Conservation (phyloP, 2,329 filamentous ascomycete species). For the Neonectria hederae region DNA sequence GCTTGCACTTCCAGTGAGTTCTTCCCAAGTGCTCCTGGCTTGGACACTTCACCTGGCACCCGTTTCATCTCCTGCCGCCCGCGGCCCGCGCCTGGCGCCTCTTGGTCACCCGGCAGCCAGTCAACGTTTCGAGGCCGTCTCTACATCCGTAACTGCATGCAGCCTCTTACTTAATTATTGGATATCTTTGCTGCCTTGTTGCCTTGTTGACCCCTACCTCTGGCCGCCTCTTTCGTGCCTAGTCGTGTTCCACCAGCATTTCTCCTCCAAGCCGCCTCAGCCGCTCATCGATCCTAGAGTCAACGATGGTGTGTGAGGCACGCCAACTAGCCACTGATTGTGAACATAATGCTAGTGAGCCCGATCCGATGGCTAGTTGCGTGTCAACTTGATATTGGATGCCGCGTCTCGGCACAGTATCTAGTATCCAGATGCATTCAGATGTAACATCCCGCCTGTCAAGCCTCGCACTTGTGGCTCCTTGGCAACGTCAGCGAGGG, state of each 20-base stretch:
- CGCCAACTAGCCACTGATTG: conserved; percentile 3
- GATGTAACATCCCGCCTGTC: not conserved
- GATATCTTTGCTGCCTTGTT: not conserved
- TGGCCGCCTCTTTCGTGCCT: not conserved
- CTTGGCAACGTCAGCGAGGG: not conserved
- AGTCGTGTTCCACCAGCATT: conserved; percentile 9
- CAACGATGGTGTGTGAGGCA: conserved; percentile 8
- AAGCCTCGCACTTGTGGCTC: conserved; percentile 1
- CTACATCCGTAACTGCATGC: not conserved
- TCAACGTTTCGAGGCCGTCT: not conserved
- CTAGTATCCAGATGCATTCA: not conserved
- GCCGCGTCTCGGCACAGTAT: conserved; percentile 1
- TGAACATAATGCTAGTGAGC: not conserved
- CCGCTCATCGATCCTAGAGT: not conserved
- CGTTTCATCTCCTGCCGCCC: conserved; percentile 21
- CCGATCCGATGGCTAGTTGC: conserved; percentile 6
- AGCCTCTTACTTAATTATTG: not conserved
- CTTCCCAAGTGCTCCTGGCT: not conserved
- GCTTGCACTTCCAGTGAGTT: not conserved
- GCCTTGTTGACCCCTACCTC: conserved; percentile 12
- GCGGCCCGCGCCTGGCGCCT: not conserved
- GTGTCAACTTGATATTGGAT: conserved; percentile 16
- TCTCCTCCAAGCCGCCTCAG: not conserved
- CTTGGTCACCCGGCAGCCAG: not conserved
- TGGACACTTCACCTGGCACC: not conserved